Percentiles rank a stretch among this genome's conserved stretches.
These are phyloP conservation scores for Epichloe gansuensis DNA, from an alignment of 2,329 filamentous ascomycete genomes.

Conservation along the genomic window DNA sequence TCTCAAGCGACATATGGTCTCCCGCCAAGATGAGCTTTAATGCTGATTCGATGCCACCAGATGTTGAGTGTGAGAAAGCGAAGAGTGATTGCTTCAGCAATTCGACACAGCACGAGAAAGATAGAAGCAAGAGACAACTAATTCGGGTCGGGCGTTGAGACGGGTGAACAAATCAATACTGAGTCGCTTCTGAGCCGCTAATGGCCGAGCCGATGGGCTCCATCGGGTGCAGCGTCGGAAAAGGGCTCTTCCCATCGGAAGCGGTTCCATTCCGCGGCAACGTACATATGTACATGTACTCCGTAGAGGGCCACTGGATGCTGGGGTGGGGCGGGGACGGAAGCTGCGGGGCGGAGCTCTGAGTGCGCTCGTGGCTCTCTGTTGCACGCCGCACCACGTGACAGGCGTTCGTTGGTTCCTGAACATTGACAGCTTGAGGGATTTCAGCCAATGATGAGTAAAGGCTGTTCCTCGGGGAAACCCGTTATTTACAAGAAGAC, in stretches of 20 bases:
- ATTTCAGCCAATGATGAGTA: no score
- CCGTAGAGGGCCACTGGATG: not conserved
- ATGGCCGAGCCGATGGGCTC: constrained; percentile 4
- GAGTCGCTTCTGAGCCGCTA: not conserved
- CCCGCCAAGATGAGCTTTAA: not conserved
- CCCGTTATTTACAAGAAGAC: no score
- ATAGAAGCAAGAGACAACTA: not conserved
- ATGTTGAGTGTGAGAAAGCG: not conserved
- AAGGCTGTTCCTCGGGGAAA: no score
- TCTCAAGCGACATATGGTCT: not conserved
- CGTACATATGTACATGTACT: not conserved
- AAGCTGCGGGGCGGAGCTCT: not conserved
- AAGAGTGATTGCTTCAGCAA: not conserved
- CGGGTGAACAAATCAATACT: not conserved
- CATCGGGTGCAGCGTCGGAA: constrained; percentile 4
- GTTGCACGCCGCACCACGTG: no score
- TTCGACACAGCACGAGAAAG: not conserved
- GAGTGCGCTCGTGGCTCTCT: not conserved
- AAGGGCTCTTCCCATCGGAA: constrained; percentile 3
- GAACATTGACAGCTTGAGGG: no score
- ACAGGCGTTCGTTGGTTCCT: no score
- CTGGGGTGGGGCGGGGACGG: no score
- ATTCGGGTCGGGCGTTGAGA: not conserved
- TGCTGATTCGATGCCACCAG: not conserved
- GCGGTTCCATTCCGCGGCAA: constrained; percentile 3